Evolutionary conservation across 176 grass and related monocot species (phyloP), one percentile per base, ranked within the genome.

Genomic region (Aegilops sharonensis): DNA sequence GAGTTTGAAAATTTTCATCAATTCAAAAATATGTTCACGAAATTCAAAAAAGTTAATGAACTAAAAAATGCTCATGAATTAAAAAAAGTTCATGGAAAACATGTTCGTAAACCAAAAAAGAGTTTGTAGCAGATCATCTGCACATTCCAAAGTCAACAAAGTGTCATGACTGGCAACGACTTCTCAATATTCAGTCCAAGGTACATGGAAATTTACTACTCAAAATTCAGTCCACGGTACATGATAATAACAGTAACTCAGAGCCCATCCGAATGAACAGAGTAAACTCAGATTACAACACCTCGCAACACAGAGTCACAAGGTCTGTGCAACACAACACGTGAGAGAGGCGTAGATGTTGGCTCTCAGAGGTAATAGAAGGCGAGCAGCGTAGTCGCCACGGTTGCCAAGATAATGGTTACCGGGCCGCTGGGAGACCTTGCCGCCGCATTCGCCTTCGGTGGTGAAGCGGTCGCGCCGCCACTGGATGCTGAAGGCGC

Each of bases 361-460:
- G 2, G 1, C 11, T 25, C 84, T 87, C 81, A 91, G 85, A 87
- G 24, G 68, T 39, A 59, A 70, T 31, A 67, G 75, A 47, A 84
- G 6, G 68, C 75, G 23, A 91, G 68, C 60, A 91, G 45, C 4
- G 85, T 67, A 36, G 43, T 60, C 48, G 35, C 80, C 20, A 57
- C 59, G 14, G 85, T 27, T 3, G 79, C 85, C 21, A 75, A 5
- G 2, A 91, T 47, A 0, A 78, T 9, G 75, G 85, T 20, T 10
- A 60, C 73, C 21, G 80, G 37, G 42, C 60, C 48, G 2, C 60
- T 37, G 1, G 43, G 57, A 87, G 72, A 73, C 12, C 80, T 84
- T 3, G 81, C 85, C 1, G 61, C 45, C 1, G 47, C 78, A 2
- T 75, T 75, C 12, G 63, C 11, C 1, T 77, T 85, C 7, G 89